Percentiles rank a stretch among this genome's conserved stretches.
These are phyloP conservation scores for Capronia coronata DNA, from an alignment of 2,329 filamentous ascomycete species.

Conservation along the genomic window DNA sequence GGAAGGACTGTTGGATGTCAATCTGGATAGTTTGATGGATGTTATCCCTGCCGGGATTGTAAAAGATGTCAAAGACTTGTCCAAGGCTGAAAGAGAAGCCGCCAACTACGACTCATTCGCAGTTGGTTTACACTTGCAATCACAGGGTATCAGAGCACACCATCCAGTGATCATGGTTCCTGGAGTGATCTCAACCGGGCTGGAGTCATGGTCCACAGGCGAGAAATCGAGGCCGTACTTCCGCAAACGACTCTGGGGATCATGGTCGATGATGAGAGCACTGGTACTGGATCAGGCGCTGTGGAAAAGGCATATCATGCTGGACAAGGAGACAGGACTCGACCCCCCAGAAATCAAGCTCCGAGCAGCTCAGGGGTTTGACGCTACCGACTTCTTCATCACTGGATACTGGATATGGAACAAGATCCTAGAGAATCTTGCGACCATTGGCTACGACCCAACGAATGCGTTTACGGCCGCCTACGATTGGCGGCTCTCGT, in stretches of 20 bases:
- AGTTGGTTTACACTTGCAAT: constrained; percentile 73
- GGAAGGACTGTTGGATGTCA: constrained; percentile 62
- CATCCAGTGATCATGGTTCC: constrained; percentile 96
- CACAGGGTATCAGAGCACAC: constrained; percentile 71
- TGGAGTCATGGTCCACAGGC: constrained; percentile 93
- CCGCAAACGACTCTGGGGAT: constrained; percentile 89
- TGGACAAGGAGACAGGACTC: constrained; percentile 83
- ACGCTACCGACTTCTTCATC: constrained; percentile 84
- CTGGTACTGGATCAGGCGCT: constrained; percentile 84
- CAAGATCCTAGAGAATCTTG: constrained; percentile 95
- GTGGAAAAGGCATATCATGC: constrained; percentile 96
- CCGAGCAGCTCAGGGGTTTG: constrained; percentile 89
- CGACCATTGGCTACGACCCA: constrained; percentile 92
- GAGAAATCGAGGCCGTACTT: constrained; percentile 84
- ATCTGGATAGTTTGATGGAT: constrained; percentile 79
- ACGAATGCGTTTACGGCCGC: constrained; percentile 61
- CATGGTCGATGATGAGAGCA: constrained; percentile 98
- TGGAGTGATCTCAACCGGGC: constrained; percentile 91
- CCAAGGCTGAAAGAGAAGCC: constrained; percentile 81
- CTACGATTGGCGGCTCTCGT: constrained; percentile 91
- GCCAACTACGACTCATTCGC: constrained; percentile 92
- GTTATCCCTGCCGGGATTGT: constrained; percentile 80
- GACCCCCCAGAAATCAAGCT: constrained; percentile 88
- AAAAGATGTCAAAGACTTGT: constrained; percentile 75
- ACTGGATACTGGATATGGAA: constrained; percentile 97